phyloP scores from a whole-genome alignment of 176 grass and related monocot genomes.

The Zoysia pacifica region DNA sequence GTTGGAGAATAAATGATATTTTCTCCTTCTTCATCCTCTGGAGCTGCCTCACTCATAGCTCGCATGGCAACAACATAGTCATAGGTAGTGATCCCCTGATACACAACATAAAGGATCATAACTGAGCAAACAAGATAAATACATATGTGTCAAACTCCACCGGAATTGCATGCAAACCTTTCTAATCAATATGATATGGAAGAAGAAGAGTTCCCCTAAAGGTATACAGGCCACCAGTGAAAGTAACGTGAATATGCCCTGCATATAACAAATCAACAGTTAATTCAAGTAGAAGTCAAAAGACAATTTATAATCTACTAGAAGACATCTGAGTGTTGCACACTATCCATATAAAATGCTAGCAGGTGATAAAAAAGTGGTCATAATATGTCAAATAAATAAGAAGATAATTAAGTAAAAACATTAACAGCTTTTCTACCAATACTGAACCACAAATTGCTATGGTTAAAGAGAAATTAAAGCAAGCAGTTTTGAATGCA shows the following conservation, averaged over 20 bases:
- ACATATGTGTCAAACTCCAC: conserved; percentile 17
- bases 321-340: neutral
- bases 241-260: conserved; percentile 81
- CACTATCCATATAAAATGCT: conserved; percentile 22
- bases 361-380: neutral
- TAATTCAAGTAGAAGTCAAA: neutral
- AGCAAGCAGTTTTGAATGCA: neutral
- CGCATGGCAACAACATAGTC: conserved; percentile 99
- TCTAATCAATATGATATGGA: conserved; percentile 96
- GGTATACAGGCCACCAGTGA: conserved; percentile 85
- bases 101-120: conserved; percentile 28
- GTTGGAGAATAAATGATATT: conserved; percentile 85
- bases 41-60: conserved; percentile 87
- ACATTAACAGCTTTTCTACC: neutral
- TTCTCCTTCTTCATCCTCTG: conserved; percentile 79
- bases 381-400: conserved; percentile 10
- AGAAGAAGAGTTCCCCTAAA: conserved; percentile 97
- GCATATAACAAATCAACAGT: conserved; percentile 48
- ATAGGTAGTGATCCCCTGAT: conserved; percentile 92
- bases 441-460: neutral
- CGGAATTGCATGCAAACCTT: conserved; percentile 63
- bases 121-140: conserved; percentile 27
- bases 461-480: neutral
- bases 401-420: conserved; percentile 25
- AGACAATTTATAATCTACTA: neutral